Evolutionary conservation across 768 basidiomycete species (phyloP).

Genomic region (Imleria badia): DNA sequence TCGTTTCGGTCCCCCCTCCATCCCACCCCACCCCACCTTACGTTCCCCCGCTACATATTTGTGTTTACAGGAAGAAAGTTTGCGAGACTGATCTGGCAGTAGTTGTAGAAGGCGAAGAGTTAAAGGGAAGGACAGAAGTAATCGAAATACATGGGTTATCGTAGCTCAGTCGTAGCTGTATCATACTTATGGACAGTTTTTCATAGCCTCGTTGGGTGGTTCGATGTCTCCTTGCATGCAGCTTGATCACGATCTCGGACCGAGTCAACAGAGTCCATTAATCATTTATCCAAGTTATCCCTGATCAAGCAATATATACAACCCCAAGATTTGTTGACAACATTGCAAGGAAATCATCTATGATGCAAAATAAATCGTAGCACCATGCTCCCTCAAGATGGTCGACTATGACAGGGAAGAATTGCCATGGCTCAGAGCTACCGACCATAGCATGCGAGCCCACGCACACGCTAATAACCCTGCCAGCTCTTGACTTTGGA

Average conservation of each 20-base stretch:
- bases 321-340: no score
- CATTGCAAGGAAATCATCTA: no score
- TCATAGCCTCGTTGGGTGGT: background rate
- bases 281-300: no score
- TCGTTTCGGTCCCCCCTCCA: constrained; percentile 13
- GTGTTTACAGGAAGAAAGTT: constrained; percentile 21
- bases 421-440: no score
- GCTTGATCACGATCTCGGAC: no score
- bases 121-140: constrained; percentile 34
- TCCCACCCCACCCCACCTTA: background rate
- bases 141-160: constrained; percentile 28
- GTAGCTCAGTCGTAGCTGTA: constrained; percentile 28
- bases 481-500: constrained; percentile 80
- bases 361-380: no score
- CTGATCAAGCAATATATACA: no score
- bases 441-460: background rate
- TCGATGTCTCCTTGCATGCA: no score
- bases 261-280: no score
- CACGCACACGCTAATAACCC: constrained; percentile 15
- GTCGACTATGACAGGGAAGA: background rate
- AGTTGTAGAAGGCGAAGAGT: constrained; percentile 25
- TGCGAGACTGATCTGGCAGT: constrained; percentile 28
- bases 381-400: background rate
- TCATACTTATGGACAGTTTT: constrained; percentile 26
- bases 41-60: constrained; percentile 17